Evolutionary conservation across 106 monocot species (phyloP).

Genomic region (Ottelia alismoides): DNA sequence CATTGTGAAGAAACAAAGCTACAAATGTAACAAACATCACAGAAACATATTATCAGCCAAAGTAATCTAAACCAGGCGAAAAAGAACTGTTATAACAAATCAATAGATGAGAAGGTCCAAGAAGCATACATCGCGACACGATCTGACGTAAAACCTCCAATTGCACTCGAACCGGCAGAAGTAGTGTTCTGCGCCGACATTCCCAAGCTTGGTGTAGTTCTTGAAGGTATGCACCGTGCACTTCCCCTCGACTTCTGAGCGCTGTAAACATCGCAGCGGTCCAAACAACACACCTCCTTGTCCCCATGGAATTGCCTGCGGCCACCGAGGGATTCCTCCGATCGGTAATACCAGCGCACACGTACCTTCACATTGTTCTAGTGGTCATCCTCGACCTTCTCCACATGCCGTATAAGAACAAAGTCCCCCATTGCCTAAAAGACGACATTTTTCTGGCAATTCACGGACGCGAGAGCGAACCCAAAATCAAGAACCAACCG

Average conservation of each 20-base stretch:
- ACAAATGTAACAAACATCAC: background rate
- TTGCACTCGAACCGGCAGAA: conserved; percentile 20
- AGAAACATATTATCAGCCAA: no score
- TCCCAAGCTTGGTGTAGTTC: no score
- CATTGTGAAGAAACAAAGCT: no score
- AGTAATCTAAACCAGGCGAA: background rate
- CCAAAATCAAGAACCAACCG: no score
- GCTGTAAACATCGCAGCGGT: conserved; percentile 41
- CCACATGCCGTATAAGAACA: conserved; percentile 38
- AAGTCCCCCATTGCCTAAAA: conserved; percentile 35
- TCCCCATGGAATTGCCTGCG: conserved; percentile 43
- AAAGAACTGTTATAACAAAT: background rate
- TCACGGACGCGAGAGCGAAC: no score
- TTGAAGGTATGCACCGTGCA: no score
- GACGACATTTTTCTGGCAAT: no score
- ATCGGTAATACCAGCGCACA: conserved; percentile 56
- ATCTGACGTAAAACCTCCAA: conserved; percentile 18
- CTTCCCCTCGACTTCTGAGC: conserved; percentile 49
- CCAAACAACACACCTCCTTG: conserved; percentile 47
- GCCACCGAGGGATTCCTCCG: no score
- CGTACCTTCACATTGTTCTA: conserved; percentile 35
- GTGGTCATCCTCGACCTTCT: conserved; percentile 37
- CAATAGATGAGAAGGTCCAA: background rate
- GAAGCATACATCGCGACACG: conserved; percentile 15
- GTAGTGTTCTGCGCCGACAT: conserved; percentile 19